phyloP scores from a whole-genome alignment of 352 stramenopile genomes.

The Pythium sp. region DNA sequence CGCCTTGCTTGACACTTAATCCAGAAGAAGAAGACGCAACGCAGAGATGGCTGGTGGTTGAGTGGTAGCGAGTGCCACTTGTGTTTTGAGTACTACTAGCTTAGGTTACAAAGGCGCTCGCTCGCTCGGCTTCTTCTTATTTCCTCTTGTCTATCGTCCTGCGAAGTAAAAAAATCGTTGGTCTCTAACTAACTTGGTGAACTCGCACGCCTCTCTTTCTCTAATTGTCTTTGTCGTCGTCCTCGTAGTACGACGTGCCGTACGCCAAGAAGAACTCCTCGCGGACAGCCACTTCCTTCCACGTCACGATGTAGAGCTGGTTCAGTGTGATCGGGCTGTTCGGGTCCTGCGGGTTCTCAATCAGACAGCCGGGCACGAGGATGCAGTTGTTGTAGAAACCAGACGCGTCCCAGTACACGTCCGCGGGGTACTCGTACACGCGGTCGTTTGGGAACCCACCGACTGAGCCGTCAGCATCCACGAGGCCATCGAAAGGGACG shows the following conservation, averaged over 20 bases:
- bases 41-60: neutral
- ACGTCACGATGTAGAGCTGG: constrained; percentile 88
- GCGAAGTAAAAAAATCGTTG: neutral
- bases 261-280: constrained; percentile 89
- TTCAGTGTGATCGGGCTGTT: constrained; percentile 77
- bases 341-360: constrained; percentile 78
- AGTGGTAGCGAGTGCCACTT: constrained; percentile 1
- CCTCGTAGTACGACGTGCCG: constrained; percentile 87
- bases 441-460: constrained; percentile 86
- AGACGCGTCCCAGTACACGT: constrained; percentile 86
- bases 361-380: constrained; percentile 79
- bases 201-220: constrained; percentile 20
- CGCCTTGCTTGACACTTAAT: neutral
- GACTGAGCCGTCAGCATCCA: constrained; percentile 81
- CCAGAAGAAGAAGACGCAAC: neutral
- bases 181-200: constrained; percentile 14
- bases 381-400: constrained; percentile 91
- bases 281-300: constrained; percentile 80
- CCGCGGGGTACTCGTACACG: constrained; percentile 82
- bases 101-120: constrained; percentile 9
- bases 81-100: constrained; percentile 5
- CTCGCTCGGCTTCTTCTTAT: neutral
- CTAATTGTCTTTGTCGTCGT: constrained; percentile 64
- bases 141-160: constrained; percentile 8
- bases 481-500: constrained; percentile 75